phyloP scores from a whole-genome alignment of 139 green algal genomes.

The Chlorella sorokiniana region DNA sequence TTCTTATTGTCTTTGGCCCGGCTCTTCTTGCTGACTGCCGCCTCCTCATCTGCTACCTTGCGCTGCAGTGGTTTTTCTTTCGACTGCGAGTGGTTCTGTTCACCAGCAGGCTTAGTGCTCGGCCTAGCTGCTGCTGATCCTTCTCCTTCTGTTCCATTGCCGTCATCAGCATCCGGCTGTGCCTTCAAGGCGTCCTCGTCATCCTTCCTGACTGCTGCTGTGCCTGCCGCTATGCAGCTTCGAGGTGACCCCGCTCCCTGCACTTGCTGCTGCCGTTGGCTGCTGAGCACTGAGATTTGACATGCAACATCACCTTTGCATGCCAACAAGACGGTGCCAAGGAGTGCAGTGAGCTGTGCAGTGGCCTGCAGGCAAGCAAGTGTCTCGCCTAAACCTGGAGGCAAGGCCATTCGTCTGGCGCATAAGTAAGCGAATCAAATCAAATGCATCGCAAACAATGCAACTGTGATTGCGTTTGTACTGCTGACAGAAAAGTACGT shows the following conservation, averaged over 20 bases:
- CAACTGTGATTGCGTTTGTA: too few species aligned
- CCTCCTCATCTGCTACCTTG: background rate
- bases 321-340: background rate
- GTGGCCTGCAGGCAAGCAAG: background rate
- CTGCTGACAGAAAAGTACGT: too few species aligned
- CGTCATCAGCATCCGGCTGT: background rate
- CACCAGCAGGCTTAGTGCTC: background rate
- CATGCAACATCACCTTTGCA: too few species aligned
- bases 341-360: background rate
- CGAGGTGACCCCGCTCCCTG: background rate
- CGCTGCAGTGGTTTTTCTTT: background rate
- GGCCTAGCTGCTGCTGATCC: background rate
- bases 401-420: background rate
- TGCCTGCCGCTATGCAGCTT: background rate
- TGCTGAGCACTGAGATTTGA: too few species aligned
- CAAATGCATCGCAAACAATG: too few species aligned
- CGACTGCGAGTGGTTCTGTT: too few species aligned
- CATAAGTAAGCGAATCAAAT: too few species aligned
- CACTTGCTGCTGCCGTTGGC: background rate
- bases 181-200: background rate
- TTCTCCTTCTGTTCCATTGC: background rate
- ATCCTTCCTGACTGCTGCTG: background rate
- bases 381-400: background rate
- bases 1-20: background rate
- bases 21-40: background rate